A percentile compares a stretch with the other conserved stretches of the same genome.
These are phyloP conservation scores for Cyclotella baltica DNA, from an alignment of 108 stramenopile species.

Conservation along the genomic window DNA sequence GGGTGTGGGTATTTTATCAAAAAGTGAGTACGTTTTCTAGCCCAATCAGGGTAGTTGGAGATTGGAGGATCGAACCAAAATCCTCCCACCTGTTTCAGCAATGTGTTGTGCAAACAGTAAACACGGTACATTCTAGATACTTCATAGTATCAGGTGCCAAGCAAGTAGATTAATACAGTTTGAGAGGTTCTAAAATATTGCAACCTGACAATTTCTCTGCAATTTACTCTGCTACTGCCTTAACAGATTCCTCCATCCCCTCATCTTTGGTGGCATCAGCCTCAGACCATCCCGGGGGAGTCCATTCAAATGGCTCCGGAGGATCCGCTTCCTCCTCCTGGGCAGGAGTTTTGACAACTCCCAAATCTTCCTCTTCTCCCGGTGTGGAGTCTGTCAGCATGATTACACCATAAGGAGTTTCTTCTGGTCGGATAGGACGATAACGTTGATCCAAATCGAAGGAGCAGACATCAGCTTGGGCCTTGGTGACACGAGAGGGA, in stretches of 20 bases:
- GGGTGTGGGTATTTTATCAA: too few relatives aligned
- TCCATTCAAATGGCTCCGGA: conserved; percentile 91
- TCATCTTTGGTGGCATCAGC: neutral
- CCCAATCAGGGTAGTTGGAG: too few relatives aligned
- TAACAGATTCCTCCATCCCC: neutral
- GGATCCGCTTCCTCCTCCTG: conserved; percentile 87
- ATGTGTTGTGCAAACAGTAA: too few relatives aligned
- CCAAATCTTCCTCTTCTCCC: conserved; percentile 87
- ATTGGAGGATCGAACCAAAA: too few relatives aligned
- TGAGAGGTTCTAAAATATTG: too few relatives aligned
- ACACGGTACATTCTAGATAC: too few relatives aligned
- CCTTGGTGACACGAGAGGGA: conserved; percentile 84
- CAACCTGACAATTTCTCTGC: too few relatives aligned
- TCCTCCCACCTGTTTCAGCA: too few relatives aligned
- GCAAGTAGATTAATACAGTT: too few relatives aligned
- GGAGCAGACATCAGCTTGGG: conserved; percentile 74
- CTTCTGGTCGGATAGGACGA: conserved; percentile 81
- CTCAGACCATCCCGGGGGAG: conserved; percentile 56
- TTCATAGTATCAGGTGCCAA: too few relatives aligned
- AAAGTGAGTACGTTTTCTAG: too few relatives aligned
- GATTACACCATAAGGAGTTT: conserved; percentile 83
- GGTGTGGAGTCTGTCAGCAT: conserved; percentile 89
- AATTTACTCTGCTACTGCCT: conserved; percentile 4
- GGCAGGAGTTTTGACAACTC: conserved; percentile 82
- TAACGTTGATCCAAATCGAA: conserved; percentile 87